These are phyloP conservation scores for Cadophora gregata DNA, from an alignment of 2,329 filamentous ascomycete species.

Conservation along the genomic window DNA sequence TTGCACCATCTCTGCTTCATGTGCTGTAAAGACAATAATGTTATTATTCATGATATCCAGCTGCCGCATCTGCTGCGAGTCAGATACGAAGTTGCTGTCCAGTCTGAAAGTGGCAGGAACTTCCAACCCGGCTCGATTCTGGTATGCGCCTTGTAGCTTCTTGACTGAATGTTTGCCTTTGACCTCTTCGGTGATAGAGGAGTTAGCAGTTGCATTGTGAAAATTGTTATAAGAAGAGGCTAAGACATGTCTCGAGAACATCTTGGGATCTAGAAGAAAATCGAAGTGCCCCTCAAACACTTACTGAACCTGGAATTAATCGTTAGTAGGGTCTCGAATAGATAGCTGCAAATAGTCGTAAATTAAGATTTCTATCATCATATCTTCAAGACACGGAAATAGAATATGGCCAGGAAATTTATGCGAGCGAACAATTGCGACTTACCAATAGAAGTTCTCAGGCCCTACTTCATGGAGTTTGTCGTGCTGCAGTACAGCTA, in stretches of 20 bases:
- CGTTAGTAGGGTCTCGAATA: not conserved
- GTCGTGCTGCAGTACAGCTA: constrained; percentile 14
- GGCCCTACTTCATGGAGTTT: not conserved
- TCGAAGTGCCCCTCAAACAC: not conserved
- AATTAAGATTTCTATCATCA: not conserved
- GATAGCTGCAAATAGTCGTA: not conserved
- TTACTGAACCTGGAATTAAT: constrained; percentile 11
- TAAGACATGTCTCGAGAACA: not conserved
- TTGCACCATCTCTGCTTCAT: constrained; percentile 16
- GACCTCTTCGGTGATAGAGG: not conserved
- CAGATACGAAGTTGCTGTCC: constrained; percentile 2
- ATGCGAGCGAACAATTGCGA: not conserved
- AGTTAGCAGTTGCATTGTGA: no score
- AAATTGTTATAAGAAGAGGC: no score
- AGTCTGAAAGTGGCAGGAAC: constrained; percentile 9
- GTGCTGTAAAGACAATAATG: constrained; percentile 28
- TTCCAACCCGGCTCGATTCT: not conserved
- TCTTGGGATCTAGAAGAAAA: not conserved
- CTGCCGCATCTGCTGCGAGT: constrained; percentile 23
- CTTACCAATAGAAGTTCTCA: constrained; percentile 15
- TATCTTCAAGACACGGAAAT: not conserved
- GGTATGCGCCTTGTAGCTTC: constrained; percentile 8
- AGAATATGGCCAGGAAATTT: not conserved
- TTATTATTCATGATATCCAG: constrained; percentile 26
- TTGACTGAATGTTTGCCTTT: constrained; percentile 14